Evolutionary conservation across 768 basidiomycete species (phyloP).

Genomic region (Mycena galericulata): DNA sequence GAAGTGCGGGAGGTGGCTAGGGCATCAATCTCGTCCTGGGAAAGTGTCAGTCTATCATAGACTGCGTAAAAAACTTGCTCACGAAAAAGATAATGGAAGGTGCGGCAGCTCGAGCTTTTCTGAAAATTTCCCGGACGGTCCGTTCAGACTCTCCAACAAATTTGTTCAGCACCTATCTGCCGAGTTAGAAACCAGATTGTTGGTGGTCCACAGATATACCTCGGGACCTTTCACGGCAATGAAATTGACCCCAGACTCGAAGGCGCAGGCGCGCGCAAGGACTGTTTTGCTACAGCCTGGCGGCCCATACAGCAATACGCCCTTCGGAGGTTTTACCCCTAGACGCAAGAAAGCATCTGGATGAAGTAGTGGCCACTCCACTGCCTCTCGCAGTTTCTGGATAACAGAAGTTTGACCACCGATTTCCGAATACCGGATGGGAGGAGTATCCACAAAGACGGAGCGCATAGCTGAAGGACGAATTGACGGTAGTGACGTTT

Average conservation of each 20-base stretch:
- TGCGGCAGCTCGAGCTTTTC: conserved; percentile 93
- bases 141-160: conserved; percentile 98
- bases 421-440: conserved; percentile 87
- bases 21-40: conserved; percentile 96
- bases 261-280: conserved; percentile 91
- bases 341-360: conserved; percentile 88
- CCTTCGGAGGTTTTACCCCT: conserved; percentile 90
- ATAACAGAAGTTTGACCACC: conserved; percentile 89
- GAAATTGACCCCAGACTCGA: conserved; percentile 95
- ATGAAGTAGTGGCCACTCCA: conserved; percentile 96
- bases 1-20: conserved; percentile 83
- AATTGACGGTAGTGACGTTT: conserved; percentile 77
- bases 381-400: conserved; percentile 87
- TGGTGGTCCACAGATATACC: conserved; percentile 56
- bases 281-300: conserved; percentile 99
- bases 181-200: conserved; percentile 6
- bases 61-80: conserved; percentile 49
- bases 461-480: conserved; percentile 96
- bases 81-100: conserved; percentile 99
- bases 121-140: conserved; percentile 93
- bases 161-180: conserved; percentile 88
- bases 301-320: conserved; percentile 93
- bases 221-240: conserved; percentile 98
- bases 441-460: conserved; percentile 88
- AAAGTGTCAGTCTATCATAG: neutral